Evolutionary conservation across 2,329 filamentous ascomycete genomes (phyloP).

Genomic region (Penicillium nordicum): DNA sequence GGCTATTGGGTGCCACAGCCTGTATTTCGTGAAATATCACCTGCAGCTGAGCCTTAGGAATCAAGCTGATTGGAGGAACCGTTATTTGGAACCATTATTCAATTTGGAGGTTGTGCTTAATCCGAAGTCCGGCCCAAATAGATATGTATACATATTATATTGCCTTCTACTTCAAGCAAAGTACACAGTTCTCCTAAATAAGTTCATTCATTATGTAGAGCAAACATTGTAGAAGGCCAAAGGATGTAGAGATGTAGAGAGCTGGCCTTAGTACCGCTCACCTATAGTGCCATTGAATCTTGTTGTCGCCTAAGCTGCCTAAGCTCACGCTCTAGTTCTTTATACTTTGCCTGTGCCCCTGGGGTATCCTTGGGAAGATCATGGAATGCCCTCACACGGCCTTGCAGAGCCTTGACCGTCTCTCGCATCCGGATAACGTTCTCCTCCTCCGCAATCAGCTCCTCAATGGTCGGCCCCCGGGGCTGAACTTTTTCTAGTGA

Average conservation of each 20-base stretch:
- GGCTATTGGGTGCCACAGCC: background rate
- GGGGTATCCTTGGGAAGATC: slow-evolving; percentile 69
- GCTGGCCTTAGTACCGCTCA: slow-evolving; percentile 33
- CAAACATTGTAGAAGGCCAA: background rate
- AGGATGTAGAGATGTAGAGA: background rate
- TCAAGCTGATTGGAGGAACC: background rate
- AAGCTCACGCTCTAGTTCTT: slow-evolving; percentile 63
- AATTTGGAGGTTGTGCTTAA: no score
- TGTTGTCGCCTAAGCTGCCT: slow-evolving; percentile 59
- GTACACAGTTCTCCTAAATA: slow-evolving; percentile 5
- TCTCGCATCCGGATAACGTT: slow-evolving; percentile 57
- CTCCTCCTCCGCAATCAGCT: slow-evolving; percentile 58
- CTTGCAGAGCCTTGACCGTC: slow-evolving; percentile 63
- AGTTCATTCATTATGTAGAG: background rate
- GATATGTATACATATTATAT: background rate
- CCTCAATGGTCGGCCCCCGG: slow-evolving; percentile 41
- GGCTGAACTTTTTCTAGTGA: slow-evolving; percentile 35
- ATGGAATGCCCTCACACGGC: slow-evolving; percentile 64
- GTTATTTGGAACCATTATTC: no score
- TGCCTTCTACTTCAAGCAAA: background rate
- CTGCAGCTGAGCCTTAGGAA: background rate
- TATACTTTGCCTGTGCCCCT: slow-evolving; percentile 67
- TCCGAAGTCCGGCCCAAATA: background rate
- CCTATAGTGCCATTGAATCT: slow-evolving; percentile 70
- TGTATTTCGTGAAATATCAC: background rate